phyloP scores from a whole-genome alignment of 1,284 basidiomycete genomes.

The Irpex sp. region DNA sequence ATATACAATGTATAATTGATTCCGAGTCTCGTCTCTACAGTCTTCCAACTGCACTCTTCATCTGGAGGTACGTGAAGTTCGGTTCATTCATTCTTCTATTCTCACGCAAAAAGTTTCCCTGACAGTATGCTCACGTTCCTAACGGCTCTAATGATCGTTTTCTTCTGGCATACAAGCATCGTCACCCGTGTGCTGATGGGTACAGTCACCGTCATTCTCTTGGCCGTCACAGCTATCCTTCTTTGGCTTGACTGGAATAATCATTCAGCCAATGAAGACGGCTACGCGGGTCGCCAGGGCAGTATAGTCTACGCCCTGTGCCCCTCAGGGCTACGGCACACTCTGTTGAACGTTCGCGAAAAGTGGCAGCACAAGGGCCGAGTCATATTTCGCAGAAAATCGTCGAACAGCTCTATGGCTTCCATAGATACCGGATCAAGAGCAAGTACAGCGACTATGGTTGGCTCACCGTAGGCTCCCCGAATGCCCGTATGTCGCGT shows the following conservation, averaged over 20 bases:
- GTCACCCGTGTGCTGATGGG: conserved; percentile 8
- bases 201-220: not conserved
- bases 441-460: no score
- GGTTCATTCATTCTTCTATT: not conserved
- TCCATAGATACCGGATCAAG: no score
- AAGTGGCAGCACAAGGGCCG: not conserved
- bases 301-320: not conserved
- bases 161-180: conserved; percentile 13
- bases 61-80: conserved; percentile 24
- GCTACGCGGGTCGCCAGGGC: not conserved
- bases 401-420: no score
- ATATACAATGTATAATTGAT: no score
- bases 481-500: no score
- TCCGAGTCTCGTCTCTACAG: conserved; percentile 1
- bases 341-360: not conserved
- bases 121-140: conserved; percentile 20
- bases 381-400: no score
- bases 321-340: not conserved
- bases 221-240: not conserved
- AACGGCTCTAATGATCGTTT: conserved; percentile 14
- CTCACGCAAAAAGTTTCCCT: not conserved
- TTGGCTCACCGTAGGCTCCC: no score
- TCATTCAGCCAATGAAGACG: not conserved
- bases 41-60: conserved; percentile 24
- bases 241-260: conserved; percentile 10